These are phyloP conservation scores for Trichoderma gracile DNA, from an alignment of 2,329 filamentous ascomycete species.

Conservation along the genomic window DNA sequence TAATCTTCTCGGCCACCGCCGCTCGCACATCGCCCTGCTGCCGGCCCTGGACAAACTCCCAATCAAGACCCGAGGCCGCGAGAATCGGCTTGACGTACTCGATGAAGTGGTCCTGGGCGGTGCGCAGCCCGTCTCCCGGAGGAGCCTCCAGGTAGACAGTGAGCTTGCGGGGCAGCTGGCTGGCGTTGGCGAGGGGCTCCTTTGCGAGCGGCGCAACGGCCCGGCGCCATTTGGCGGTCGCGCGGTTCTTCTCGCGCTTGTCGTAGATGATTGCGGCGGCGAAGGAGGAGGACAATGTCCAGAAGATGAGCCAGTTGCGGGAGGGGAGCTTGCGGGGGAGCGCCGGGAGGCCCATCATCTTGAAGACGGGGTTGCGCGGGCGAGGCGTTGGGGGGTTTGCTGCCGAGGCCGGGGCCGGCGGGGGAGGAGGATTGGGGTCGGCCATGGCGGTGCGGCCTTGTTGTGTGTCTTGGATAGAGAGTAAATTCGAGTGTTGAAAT, in stretches of 20 bases:
- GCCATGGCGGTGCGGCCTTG: conserved; percentile 24
- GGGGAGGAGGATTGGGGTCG: conserved; percentile 24
- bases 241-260: conserved; percentile 81
- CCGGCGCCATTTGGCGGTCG: conserved; percentile 82
- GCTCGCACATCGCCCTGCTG: conserved; percentile 91
- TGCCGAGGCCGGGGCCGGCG: conserved; percentile 3
- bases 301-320: conserved; percentile 97
- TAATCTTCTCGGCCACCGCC: conserved; percentile 81
- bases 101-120: conserved; percentile 91
- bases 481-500: too few relatives aligned
- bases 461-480: neutral
- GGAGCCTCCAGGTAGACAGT: conserved; percentile 85
- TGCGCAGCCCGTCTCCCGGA: conserved; percentile 79
- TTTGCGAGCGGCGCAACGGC: conserved; percentile 81
- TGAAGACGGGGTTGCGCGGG: conserved; percentile 66
- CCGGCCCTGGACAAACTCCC: conserved; percentile 91
- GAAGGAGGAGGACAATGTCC: conserved; percentile 74
- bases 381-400: conserved; percentile 29
- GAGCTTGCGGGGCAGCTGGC: conserved; percentile 76
- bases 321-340: conserved; percentile 84
- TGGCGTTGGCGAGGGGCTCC: conserved; percentile 67
- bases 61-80: conserved; percentile 86
- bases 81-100: conserved; percentile 94
- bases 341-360: conserved; percentile 81
- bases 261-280: conserved; percentile 86